These are phyloP conservation scores for Aspergillus pseudotamarii DNA, from an alignment of 2,329 filamentous ascomycete species.

Conservation along the genomic window DNA sequence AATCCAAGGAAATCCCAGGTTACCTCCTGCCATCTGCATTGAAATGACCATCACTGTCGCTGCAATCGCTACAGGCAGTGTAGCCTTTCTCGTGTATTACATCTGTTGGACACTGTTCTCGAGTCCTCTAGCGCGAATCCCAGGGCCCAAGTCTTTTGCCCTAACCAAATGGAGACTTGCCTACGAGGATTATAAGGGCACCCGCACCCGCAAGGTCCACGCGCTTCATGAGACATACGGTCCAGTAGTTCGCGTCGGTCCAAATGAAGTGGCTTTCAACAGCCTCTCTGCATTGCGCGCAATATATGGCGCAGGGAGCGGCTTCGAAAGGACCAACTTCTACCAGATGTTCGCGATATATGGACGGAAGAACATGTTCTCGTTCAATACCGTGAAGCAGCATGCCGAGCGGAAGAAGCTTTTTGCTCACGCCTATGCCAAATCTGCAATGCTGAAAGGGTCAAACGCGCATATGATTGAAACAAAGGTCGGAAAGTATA, in stretches of 20 bases:
- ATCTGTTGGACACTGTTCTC: neutral
- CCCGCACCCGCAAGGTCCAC: conserved; percentile 47
- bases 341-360: conserved; percentile 61
- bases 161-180: conserved; percentile 51
- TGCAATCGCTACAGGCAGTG: neutral
- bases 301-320: conserved; percentile 58
- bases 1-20: neutral
- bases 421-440: conserved; percentile 57
- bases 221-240: conserved; percentile 51
- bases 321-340: conserved; percentile 54
- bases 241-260: conserved; percentile 51
- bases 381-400: conserved; percentile 47
- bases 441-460: conserved; percentile 47
- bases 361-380: conserved; percentile 56
- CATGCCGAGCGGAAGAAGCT: conserved; percentile 58
- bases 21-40: neutral
- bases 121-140: conserved; percentile 5
- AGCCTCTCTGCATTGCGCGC: conserved; percentile 51
- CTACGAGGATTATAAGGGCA: conserved; percentile 48
- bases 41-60: neutral
- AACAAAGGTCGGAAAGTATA: conserved; percentile 43
- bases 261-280: conserved; percentile 51
- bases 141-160: conserved; percentile 45
- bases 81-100: neutral
- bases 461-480: conserved; percentile 40